Evolutionary conservation across 805 yeast species (phyloP).

Genomic region (Candida nitratophila): DNA sequence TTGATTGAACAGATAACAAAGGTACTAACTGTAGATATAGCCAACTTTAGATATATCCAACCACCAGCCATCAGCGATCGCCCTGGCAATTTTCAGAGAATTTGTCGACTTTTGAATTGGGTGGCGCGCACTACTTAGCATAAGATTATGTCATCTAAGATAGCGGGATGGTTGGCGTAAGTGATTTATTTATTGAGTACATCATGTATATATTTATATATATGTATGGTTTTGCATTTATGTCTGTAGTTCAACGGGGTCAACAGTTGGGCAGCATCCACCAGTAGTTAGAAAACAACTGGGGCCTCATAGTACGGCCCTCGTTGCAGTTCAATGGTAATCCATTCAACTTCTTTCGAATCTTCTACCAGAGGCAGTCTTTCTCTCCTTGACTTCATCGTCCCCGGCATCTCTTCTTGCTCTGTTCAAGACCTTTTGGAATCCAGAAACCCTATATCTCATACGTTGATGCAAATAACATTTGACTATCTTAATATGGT

Average conservation of each 20-base stretch:
- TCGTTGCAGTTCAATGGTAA: too few relatives aligned
- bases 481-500: slow-evolving; percentile 96
- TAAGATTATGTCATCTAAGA: too few relatives aligned
- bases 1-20: neutral
- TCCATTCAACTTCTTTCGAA: slow-evolving; percentile 35
- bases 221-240: too few relatives aligned
- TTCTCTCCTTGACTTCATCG: slow-evolving; percentile 48
- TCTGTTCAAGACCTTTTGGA: slow-evolving; percentile 89
- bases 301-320: neutral
- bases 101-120: neutral
- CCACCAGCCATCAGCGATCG: too few relatives aligned
- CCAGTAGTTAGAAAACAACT: neutral
- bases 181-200: neutral
- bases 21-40: too few relatives aligned
- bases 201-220: too few relatives aligned
- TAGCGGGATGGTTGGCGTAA: neutral
- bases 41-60: too few relatives aligned
- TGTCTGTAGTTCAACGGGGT: too few relatives aligned
- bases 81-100: too few relatives aligned
- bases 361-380: slow-evolving; percentile 68
- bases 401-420: slow-evolving; percentile 92
- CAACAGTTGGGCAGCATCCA: too few relatives aligned
- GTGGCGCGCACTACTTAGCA: neutral
- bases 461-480: slow-evolving; percentile 98
- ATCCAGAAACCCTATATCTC: slow-evolving; percentile 92